Percentiles rank a stretch among this genome's conserved stretches.
Conservation (phyloP, 768 basidiomycete genomes). For the Hericium coralloides region DNA sequence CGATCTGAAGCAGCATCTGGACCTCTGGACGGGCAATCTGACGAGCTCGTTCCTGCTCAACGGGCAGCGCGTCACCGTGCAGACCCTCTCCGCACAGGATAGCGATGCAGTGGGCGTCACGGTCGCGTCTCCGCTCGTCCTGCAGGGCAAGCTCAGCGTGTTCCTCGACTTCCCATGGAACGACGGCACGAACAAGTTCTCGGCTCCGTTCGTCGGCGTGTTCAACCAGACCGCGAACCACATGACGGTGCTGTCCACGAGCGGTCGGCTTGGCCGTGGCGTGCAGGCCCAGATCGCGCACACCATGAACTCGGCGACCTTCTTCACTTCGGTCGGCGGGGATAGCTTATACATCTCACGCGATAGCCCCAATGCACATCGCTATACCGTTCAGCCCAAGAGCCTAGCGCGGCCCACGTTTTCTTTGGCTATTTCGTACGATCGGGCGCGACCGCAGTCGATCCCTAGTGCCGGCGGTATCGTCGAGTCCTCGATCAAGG, state of each 20-base stretch:
- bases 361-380: neutral
- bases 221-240: conserved; percentile 40
- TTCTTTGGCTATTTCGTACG: neutral
- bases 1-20: neutral
- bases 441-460: neutral
- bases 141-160: conserved; percentile 29
- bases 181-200: conserved; percentile 46
- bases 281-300: neutral
- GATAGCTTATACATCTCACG: conserved; percentile 10
- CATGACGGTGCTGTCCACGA: conserved; percentile 24
- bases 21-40: neutral
- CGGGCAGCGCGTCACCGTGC: neutral
- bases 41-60: neutral
- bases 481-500: neutral
- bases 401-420: neutral
- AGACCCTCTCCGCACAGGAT: neutral
- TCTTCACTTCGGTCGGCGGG: conserved; percentile 16
- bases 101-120: conserved; percentile 19
- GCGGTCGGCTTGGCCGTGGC: conserved; percentile 18
- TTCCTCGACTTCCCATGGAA: conserved; percentile 58
- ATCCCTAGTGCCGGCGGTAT: neutral
- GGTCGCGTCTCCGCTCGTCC: conserved; percentile 33
- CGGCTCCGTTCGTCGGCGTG: conserved; percentile 49
- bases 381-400: neutral
- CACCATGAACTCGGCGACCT: neutral